phyloP scores from a whole-genome alignment of 2,329 filamentous ascomycete genomes.

The Aspergillus sp. region DNA sequence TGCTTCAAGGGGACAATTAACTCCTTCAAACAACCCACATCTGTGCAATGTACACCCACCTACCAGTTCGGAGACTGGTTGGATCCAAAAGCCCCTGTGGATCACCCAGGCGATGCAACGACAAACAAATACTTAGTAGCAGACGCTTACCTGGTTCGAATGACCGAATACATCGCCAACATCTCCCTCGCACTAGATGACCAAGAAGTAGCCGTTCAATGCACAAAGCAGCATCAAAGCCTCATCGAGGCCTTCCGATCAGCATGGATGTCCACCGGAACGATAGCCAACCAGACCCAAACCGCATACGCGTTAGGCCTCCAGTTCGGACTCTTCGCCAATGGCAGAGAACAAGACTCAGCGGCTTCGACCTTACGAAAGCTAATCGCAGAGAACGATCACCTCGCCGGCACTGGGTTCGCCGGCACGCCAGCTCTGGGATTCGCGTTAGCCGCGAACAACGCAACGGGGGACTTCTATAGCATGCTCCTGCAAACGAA shows the following conservation, averaged over 20 bases:
- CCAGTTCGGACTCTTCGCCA: conserved; percentile 23
- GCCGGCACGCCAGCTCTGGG: conserved; percentile 22
- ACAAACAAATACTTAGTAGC: conserved; percentile 31
- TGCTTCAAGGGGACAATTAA: no score
- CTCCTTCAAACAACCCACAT: no score
- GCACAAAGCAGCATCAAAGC: conserved; percentile 8
- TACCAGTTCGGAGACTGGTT: conserved; percentile 40
- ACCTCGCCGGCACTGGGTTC: conserved; percentile 34
- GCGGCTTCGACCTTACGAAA: background rate
- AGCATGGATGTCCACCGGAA: conserved; percentile 27
- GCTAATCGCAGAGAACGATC: conserved; percentile 14
- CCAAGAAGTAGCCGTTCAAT: conserved; percentile 15
- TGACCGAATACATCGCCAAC: conserved; percentile 27
- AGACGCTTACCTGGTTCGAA: conserved; percentile 35
- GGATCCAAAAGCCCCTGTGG: conserved; percentile 34
- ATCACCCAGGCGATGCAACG: conserved; percentile 27
- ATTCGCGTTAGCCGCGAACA: conserved; percentile 22
- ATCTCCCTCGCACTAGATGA: conserved; percentile 19
- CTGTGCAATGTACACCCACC: background rate
- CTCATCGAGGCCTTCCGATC: conserved; percentile 24
- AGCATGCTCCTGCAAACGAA: conserved; percentile 10
- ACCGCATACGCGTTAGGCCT: conserved; percentile 30
- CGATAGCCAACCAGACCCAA: conserved; percentile 28
- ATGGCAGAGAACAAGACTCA: background rate
- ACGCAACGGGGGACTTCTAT: conserved; percentile 7